A percentile compares a stretch with the other conserved stretches of the same genome.
Conservation (phyloP, 2,329 filamentous ascomycete species). For the Talaromyces sp. region DNA sequence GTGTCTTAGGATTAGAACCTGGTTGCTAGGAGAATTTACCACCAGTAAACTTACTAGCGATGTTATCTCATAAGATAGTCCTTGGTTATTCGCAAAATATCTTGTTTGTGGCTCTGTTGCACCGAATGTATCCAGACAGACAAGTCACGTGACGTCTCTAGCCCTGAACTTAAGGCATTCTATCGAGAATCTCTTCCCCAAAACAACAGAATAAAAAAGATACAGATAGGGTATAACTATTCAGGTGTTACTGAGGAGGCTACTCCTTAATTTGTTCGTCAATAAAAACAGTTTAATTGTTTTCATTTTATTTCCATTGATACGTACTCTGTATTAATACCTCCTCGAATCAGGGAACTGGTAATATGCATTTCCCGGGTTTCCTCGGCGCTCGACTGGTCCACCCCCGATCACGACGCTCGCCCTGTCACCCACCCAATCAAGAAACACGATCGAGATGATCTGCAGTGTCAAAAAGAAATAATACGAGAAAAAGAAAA, state of each 20-base stretch:
- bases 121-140: background rate
- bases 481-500: background rate
- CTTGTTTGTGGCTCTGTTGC: background rate
- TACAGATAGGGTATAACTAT: too few relatives aligned
- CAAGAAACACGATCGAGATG: background rate
- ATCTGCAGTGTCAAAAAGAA: background rate
- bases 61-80: background rate
- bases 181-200: background rate
- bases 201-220: too few relatives aligned
- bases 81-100: background rate
- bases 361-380: background rate
- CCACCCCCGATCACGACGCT: background rate
- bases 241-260: too few relatives aligned
- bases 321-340: too few relatives aligned
- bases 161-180: background rate
- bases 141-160: background rate
- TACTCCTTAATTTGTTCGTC: too few relatives aligned
- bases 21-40: background rate
- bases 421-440: background rate
- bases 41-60: background rate
- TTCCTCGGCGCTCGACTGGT: background rate
- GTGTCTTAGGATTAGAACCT: background rate
- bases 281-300: background rate
- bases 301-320: background rate
- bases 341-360: background rate